Conservation (phyloP, 2,329 filamentous ascomycete species). For the Coleophoma cylindrospora region DNA sequence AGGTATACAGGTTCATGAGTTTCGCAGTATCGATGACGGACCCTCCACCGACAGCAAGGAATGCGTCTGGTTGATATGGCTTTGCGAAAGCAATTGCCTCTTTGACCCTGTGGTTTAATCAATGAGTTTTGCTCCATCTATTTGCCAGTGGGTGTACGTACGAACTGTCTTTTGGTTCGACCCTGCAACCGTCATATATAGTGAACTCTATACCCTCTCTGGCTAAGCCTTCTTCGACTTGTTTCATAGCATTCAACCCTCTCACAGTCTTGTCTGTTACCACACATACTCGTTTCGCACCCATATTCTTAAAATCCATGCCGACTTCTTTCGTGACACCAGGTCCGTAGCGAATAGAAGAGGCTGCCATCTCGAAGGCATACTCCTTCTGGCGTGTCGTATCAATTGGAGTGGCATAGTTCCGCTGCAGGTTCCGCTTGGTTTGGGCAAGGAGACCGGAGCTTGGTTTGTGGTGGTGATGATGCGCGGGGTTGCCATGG, state of each 20-base stretch:
- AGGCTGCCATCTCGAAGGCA: constrained; percentile 97
- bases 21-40: constrained; percentile 98
- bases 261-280: constrained; percentile 84
- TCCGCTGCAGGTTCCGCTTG: constrained; percentile 39
- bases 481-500: constrained; percentile 81
- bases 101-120: constrained; percentile 54
- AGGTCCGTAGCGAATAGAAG: constrained; percentile 87
- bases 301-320: constrained; percentile 95
- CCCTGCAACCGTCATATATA: constrained; percentile 73
- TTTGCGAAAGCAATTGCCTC: constrained; percentile 87
- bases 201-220: constrained; percentile 75
- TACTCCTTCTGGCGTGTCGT: constrained; percentile 80
- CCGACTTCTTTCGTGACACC: constrained; percentile 94
- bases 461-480: constrained; percentile 49
- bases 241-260: constrained; percentile 82
- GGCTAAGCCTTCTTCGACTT: constrained; percentile 75
- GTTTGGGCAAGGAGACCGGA: constrained; percentile 34
- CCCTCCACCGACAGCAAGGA: constrained; percentile 87
- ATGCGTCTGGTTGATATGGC: constrained; percentile 77
- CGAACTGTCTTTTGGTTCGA: constrained; percentile 95
- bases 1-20: constrained; percentile 94
- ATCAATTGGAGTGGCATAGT: constrained; percentile 73
- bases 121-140: not conserved
- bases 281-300: constrained; percentile 79
- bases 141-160: constrained; percentile 34